Evolutionary conservation across 768 basidiomycete genomes (phyloP), one percentile per base, ranked within the genome.

Genomic region (Mycena haematopus): DNA sequence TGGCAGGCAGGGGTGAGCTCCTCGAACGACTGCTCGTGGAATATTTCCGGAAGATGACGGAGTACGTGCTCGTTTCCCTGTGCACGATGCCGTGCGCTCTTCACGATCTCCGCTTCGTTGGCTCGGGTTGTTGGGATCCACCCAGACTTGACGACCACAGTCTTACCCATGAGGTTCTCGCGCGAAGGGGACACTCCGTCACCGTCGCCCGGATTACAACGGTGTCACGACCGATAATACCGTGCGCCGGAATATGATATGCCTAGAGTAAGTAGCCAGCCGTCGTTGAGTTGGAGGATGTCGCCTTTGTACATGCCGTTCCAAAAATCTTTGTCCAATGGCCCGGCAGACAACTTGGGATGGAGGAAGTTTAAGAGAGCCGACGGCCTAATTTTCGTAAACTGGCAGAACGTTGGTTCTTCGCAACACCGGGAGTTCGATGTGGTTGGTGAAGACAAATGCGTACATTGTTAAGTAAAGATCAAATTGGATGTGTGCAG

Each of bases 221-320:
- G 44, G 44, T 45, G 44, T 22, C 44, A 22, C 44, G 44, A 45
- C 44, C 44, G 44, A 45, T 45, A 45, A 45, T 45, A 15, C 44
- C 44, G 22, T 45, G 44, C 44, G 44, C 44, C 22, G 44, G 24
- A 45, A 45, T 45, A 45, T 24, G 44, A 45, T 24, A 45, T 45
- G 22, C 44, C 44, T 45, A 45, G 21, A 45, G 44, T 45, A 45
- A 45, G 44, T 7, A 45, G 22, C 44, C 44, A 45, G 44, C 44
- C 44, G 44, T 45, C 44, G 8, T 24, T 13, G 44, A 45, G 44
- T 22, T 45, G 7, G 36, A 38, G 36, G 36, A 38, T 38, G 36
- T 14, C 7, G 36, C 36, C 36, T 38, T 38, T 38, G 36, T 14
- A 14, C 36, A n/a, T n/a, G n/a, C n/a, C n/a, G n/a, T n/a, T n/a